Conservation (phyloP, 169 alveolate genomes). For the Cryptosporidium felis region DNA sequence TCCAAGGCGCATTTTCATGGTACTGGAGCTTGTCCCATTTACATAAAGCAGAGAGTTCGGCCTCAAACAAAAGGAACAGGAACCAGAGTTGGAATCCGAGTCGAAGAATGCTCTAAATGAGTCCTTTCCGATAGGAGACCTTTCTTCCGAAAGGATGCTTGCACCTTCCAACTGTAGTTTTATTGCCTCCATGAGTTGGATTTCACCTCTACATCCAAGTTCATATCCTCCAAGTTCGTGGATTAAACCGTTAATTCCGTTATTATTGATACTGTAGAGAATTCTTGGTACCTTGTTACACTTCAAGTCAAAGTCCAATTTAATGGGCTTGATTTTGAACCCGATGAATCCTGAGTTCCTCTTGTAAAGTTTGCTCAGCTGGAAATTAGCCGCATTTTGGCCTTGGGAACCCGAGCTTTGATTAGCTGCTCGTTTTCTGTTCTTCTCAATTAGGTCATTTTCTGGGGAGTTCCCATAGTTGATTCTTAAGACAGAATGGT, state of each 20-base stretch:
- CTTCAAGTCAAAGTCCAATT: neutral
- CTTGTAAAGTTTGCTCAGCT: neutral
- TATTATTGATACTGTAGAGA: constrained; percentile 13
- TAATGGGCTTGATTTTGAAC: constrained; percentile 6
- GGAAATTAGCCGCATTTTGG: neutral
- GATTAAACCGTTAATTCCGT: constrained; percentile 9
- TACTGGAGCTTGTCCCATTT: constrained; percentile 46
- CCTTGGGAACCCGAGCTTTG: neutral
- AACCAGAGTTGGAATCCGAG: neutral
- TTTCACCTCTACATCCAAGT: neutral
- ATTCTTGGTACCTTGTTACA: constrained; percentile 30
- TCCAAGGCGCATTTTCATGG: neutral
- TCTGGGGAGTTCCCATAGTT: constrained; percentile 35
- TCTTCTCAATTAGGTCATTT: constrained; percentile 1
- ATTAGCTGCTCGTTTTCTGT: neutral
- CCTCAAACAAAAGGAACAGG: neutral
- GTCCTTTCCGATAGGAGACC: neutral
- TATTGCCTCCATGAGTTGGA: neutral
- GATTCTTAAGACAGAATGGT: constrained; percentile 26
- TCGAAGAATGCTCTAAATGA: neutral
- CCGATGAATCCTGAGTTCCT: constrained; percentile 39
- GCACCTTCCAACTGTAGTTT: neutral
- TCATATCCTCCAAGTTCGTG: constrained; percentile 54
- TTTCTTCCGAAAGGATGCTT: neutral
- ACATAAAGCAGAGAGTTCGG: neutral